Evolutionary conservation across 495 filamentous ascomycete genomes (phyloP).

Genomic region (Hypoxylon trugodes): DNA sequence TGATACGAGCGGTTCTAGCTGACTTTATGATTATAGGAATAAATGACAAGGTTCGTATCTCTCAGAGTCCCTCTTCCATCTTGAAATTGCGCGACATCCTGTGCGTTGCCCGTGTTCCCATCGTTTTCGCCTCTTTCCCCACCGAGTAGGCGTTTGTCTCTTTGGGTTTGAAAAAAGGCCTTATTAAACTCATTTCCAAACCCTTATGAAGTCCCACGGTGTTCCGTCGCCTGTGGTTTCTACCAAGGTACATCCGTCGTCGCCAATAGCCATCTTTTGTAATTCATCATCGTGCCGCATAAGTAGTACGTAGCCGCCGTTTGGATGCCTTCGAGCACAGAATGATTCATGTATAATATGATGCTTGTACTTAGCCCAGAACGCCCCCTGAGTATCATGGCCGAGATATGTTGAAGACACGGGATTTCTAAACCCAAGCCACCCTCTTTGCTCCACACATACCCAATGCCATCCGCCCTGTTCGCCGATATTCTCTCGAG

Average conservation of each 20-base stretch:
- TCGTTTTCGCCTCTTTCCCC: too few relatives aligned
- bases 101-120: too few relatives aligned
- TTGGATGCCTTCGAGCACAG: not conserved
- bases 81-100: too few relatives aligned
- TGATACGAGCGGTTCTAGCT: too few relatives aligned
- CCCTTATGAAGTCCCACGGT: not conserved
- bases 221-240: not conserved
- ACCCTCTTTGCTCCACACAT: not conserved
- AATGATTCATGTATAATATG: not conserved
- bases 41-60: too few relatives aligned
- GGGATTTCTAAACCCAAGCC: slow-evolving; percentile 1
- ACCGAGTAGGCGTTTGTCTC: too few relatives aligned
- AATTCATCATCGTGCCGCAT: not conserved
- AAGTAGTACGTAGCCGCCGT: not conserved
- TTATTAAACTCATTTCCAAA: too few relatives aligned
- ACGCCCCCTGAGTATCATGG: not conserved
- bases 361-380: slow-evolving; percentile 1
- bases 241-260: not conserved
- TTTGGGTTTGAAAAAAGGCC: too few relatives aligned
- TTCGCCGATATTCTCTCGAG: not conserved
- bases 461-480: slow-evolving; percentile 13
- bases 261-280: not conserved
- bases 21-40: too few relatives aligned
- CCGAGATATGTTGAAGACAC: slow-evolving; percentile 4
- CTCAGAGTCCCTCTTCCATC: too few relatives aligned